A percentile compares a stretch with the other conserved stretches of the same genome.
These are phyloP conservation scores for Thymus quinquecostatus DNA, from an alignment of 257 asterid genomes.

Conservation along the genomic window DNA sequence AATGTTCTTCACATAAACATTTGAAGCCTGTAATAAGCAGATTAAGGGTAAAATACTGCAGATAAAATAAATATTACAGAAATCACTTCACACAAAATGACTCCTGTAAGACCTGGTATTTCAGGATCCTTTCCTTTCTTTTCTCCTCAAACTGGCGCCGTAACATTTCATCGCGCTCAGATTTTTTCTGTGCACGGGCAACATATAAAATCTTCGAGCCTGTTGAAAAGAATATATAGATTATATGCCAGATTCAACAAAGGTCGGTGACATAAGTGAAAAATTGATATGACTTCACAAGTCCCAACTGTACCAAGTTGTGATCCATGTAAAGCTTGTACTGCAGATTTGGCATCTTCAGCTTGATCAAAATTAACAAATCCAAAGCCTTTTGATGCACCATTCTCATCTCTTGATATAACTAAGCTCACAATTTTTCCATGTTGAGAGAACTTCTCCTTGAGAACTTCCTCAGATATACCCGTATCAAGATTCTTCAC, in stretches of 20 bases:
- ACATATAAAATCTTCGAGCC: conserved; percentile 81
- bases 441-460: conserved; percentile 54
- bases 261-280: background rate
- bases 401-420: conserved; percentile 61
- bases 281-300: conserved; percentile 21
- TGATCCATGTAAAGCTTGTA: conserved; percentile 64
- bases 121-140: conserved; percentile 61
- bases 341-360: conserved; percentile 62
- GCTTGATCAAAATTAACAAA: conserved; percentile 68
- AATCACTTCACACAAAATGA: conserved; percentile 21
- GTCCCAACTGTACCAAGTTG: conserved; percentile 55
- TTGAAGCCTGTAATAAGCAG: conserved; percentile 57
- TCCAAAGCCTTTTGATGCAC: conserved; percentile 80
- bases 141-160: conserved; percentile 77
- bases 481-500: conserved; percentile 67
- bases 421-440: conserved; percentile 59
- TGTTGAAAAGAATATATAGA: conserved; percentile 30
- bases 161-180: conserved; percentile 70
- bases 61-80: background rate
- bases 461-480: conserved; percentile 56
- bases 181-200: conserved; percentile 82
- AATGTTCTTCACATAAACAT: conserved; percentile 85
- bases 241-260: conserved; percentile 12
- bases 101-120: conserved; percentile 59
- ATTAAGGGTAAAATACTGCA: conserved; percentile 21